Percentiles rank a stretch among this genome's conserved stretches.
Evolutionary conservation across 75 land plant genomes (phyloP).

Genomic region (Picea sitchensis): DNA sequence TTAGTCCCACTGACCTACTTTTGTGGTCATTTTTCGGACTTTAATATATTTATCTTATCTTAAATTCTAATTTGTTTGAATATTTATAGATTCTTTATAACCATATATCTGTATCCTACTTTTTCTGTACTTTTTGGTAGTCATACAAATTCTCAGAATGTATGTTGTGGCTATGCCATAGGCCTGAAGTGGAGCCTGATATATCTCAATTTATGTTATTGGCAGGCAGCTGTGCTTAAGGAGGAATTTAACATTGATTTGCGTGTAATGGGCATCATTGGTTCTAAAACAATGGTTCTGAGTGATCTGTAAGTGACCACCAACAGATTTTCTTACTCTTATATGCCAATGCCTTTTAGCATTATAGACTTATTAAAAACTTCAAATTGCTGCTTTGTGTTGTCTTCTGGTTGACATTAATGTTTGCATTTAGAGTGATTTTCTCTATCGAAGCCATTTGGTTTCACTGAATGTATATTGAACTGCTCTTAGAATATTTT

Average conservation of each 20-base stretch:
- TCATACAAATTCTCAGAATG: neutral
- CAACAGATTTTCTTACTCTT: neutral
- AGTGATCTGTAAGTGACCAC: constrained; percentile 56
- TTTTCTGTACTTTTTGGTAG: neutral
- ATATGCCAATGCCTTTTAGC: neutral
- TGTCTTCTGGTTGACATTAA: neutral
- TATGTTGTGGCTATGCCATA: neutral
- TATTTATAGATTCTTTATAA: too few relatives aligned
- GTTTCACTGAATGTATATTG: neutral
- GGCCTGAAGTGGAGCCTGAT: neutral
- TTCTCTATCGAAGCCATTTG: neutral
- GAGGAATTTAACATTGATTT: constrained; percentile 94
- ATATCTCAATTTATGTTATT: neutral
- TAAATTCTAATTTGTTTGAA: neutral
- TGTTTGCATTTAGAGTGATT: neutral
- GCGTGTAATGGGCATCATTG: constrained; percentile 87
- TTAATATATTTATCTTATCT: too few relatives aligned
- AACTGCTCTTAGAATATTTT: neutral
- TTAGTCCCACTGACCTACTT: too few relatives aligned
- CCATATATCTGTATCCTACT: too few relatives aligned
- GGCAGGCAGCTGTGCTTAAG: constrained; percentile 79
- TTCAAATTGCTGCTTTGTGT: neutral
- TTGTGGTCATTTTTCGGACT: too few relatives aligned
- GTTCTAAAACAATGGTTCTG: constrained; percentile 74
- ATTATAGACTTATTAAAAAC: neutral